A percentile compares a stretch with the other conserved stretches of the same genome.
Conservation (phyloP, 441 rosid species). For the Erodium texanum region DNA sequence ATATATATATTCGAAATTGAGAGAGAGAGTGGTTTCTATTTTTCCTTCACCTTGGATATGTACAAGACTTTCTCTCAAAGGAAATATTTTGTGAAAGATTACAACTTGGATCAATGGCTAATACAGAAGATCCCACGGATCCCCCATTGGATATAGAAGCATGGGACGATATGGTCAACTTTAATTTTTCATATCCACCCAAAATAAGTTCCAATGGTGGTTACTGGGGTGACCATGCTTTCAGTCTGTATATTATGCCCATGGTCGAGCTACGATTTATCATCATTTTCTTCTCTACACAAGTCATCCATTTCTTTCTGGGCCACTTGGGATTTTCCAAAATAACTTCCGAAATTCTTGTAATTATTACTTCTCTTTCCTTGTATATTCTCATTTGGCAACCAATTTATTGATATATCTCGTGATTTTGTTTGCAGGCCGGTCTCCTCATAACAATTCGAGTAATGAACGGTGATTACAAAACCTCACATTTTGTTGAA, state of each 20-base stretch:
- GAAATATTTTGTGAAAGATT: too few species aligned
- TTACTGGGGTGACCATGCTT: not conserved
- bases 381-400: not conserved
- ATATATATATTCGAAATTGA: too few species aligned
- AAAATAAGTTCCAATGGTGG: not conserved
- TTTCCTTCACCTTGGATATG: too few species aligned
- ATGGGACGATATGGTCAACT: not conserved
- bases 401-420: too few species aligned
- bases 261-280: not conserved
- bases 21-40: too few species aligned
- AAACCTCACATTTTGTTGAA: not conserved
- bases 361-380: not conserved
- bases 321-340: not conserved
- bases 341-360: not conserved
- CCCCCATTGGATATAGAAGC: not conserved
- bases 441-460: not conserved
- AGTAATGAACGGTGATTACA: not conserved
- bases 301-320: not conserved
- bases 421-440: too few species aligned
- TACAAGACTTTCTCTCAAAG: too few species aligned
- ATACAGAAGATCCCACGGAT: not conserved
- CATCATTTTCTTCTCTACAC: not conserved
- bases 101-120: not conserved
- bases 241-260: not conserved
- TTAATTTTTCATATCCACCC: not conserved